Base-by-base conservation (phyloP, 2,329 filamentous ascomycete genomes). In the Fusarium zealandicum region DNA sequence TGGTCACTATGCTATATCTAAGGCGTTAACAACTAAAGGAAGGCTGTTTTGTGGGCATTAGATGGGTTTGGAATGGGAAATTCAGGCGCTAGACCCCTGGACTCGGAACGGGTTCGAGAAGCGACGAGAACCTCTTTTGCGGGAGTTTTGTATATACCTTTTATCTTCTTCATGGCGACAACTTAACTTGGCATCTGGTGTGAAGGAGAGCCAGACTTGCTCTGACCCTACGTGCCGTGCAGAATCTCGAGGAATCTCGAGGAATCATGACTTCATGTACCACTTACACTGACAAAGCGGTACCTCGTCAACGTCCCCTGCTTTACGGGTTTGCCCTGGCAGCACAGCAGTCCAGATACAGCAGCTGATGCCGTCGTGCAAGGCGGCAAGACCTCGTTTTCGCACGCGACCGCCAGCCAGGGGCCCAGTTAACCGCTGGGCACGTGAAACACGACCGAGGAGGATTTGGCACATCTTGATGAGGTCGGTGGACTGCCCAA, bases 381-480 rank as follows among this genome's bases (percentile, higher is more conserved):
- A 61, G 48, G 57, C 54, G 36, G 44, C 35, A 56, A 54, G 35
- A 53, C 64, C 64, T 66, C 61, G 59, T 63, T 66, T 63, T 63
- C 57, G 42, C 36, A 59, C 49, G 45, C 54, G 38, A 40, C 22
- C 6, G 4, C 39, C 54, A 55, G 51, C 54, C 31, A 32, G 28
- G 45, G 54, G 50, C 59, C 59, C 58, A 56, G 44, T 48, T 47
- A 31, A 8, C 43, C 51, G 48, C 33, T 32, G 27, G 46, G 56
- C 47, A 50, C 20, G 47, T 39, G 41, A 32, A 46, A 57, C 59
- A 41, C 30, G 38, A 53, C 40, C 18, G 33, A 43, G 33, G 27
- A 25, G 28, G 12, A 31, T n/a, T 14, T n/a, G 35, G 11, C 22
- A 25, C 22, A 9, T 25, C 38, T 44, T 27, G 18, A 56, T 36